Evolutionary conservation across 257 asterid species (phyloP).

Genomic region (Nemophila menziesii): DNA sequence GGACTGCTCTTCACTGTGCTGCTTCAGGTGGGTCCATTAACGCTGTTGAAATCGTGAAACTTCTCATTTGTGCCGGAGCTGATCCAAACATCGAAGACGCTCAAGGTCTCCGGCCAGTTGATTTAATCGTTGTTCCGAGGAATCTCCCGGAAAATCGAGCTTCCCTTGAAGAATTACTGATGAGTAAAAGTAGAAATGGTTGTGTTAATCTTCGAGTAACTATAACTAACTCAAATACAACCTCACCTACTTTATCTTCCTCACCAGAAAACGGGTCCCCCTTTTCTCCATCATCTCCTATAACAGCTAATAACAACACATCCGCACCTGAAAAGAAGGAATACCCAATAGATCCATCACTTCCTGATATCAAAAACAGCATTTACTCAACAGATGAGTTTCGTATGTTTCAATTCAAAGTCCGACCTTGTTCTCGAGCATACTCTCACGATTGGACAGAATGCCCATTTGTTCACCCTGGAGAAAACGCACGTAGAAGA

Average conservation of each 20-base stretch:
- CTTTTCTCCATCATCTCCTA: slow-evolving; percentile 54
- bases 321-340: slow-evolving; percentile 59
- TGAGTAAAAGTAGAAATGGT: slow-evolving; percentile 45
- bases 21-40: slow-evolving; percentile 61
- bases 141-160: slow-evolving; percentile 34
- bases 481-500: slow-evolving; percentile 91
- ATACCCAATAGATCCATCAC: slow-evolving; percentile 83
- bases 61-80: slow-evolving; percentile 80
- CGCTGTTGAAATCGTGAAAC: slow-evolving; percentile 41
- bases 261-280: slow-evolving; percentile 62
- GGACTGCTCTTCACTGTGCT: slow-evolving; percentile 97
- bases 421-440: slow-evolving; percentile 93
- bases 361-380: slow-evolving; percentile 81
- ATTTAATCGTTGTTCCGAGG: slow-evolving; percentile 53
- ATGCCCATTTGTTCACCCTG: slow-evolving; percentile 96
- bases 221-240: slow-evolving; percentile 30
- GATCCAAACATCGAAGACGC: slow-evolving; percentile 69
- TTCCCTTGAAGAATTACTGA: slow-evolving; percentile 53
- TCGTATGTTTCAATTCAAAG: slow-evolving; percentile 87
- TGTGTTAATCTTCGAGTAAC: slow-evolving; percentile 29
- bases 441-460: slow-evolving; percentile 98
- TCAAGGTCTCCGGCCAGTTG: slow-evolving; percentile 49
- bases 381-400: slow-evolving; percentile 83
- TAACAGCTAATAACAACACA: slow-evolving; percentile 11
- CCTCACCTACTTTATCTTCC: slow-evolving; percentile 60